Evolutionary conservation across 1,284 basidiomycete genomes (phyloP).

Genomic region (Rhodofomes roseus): DNA sequence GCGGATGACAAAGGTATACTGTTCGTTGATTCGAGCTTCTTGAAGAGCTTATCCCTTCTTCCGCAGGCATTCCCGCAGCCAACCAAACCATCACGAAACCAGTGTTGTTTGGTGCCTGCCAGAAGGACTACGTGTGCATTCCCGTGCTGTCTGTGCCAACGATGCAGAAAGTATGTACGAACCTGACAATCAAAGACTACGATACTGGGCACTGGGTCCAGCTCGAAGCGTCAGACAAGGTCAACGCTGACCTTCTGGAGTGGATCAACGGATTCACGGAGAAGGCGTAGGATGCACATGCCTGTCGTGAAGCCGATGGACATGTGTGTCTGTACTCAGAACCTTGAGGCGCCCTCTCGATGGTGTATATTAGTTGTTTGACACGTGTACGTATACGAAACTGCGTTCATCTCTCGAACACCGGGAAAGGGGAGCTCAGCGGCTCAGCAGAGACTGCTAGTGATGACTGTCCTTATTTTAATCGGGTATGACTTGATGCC

Average conservation of each 20-base stretch:
- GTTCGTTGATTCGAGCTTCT: neutral
- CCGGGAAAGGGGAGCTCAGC: too few relatives aligned
- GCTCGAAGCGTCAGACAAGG: constrained; percentile 22
- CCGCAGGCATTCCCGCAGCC: constrained; percentile 13
- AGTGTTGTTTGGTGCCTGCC: constrained; percentile 22
- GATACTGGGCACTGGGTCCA: constrained; percentile 31
- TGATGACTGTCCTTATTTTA: too few relatives aligned
- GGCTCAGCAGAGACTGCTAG: too few relatives aligned
- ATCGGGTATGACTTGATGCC: too few relatives aligned
- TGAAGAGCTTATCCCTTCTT: neutral
- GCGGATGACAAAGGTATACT: constrained; percentile 22
- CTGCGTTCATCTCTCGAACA: too few relatives aligned
- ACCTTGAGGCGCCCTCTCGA: too few relatives aligned
- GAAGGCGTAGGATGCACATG: neutral
- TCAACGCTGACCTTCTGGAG: constrained; percentile 23
- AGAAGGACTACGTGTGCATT: constrained; percentile 20
- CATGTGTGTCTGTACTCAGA: too few relatives aligned
- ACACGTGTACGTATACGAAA: too few relatives aligned
- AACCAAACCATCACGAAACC: constrained; percentile 15
- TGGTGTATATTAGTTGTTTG: too few relatives aligned
- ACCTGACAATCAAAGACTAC: constrained; percentile 24
- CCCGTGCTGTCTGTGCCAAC: constrained; percentile 11
- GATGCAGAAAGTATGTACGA: constrained; percentile 14
- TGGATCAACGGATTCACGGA: constrained; percentile 13
- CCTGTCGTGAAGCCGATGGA: too few relatives aligned